phyloP scores from a whole-genome alignment of 352 stramenopile species.

The Phytophthora brassicae region DNA sequence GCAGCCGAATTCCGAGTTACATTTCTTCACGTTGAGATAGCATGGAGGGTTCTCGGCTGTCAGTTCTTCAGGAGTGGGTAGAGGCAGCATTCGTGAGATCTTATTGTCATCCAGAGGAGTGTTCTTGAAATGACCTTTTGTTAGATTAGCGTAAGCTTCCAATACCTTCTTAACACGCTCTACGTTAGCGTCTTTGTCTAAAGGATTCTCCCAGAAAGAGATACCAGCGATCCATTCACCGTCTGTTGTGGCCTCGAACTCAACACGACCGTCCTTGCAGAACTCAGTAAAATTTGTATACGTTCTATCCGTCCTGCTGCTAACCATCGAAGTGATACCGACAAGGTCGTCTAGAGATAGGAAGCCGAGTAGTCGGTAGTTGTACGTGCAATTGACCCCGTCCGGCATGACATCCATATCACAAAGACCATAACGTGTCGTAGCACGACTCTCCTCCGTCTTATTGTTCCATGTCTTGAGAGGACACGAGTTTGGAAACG shows the following conservation, averaged over 20 bases:
- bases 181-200: constrained; percentile 37
- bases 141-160: constrained; percentile 55
- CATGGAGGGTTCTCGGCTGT: constrained; percentile 57
- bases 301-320: constrained; percentile 19
- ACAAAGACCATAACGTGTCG: constrained; percentile 40
- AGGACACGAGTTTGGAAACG: constrained; percentile 69
- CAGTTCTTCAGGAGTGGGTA: constrained; percentile 52
- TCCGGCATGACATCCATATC: constrained; percentile 39
- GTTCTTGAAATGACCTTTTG: constrained; percentile 32
- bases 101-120: constrained; percentile 31
- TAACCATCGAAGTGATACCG: constrained; percentile 49
- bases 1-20: constrained; percentile 48
- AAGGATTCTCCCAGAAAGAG: constrained; percentile 50
- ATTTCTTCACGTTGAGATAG: constrained; percentile 64
- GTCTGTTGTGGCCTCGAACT: constrained; percentile 42
- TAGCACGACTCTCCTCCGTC: constrained; percentile 24
- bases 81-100: constrained; percentile 46
- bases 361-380: constrained; percentile 49
- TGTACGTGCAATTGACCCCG: constrained; percentile 43
- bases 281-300: constrained; percentile 52
- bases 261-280: constrained; percentile 42
- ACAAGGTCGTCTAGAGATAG: constrained; percentile 55
- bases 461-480: constrained; percentile 31
- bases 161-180: constrained; percentile 30
- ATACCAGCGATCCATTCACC: constrained; percentile 37